A percentile compares a stretch with the other conserved stretches of the same genome.
phyloP scores from a whole-genome alignment of 2,329 filamentous ascomycete genomes.

The Sporothrix dimorphospora region DNA sequence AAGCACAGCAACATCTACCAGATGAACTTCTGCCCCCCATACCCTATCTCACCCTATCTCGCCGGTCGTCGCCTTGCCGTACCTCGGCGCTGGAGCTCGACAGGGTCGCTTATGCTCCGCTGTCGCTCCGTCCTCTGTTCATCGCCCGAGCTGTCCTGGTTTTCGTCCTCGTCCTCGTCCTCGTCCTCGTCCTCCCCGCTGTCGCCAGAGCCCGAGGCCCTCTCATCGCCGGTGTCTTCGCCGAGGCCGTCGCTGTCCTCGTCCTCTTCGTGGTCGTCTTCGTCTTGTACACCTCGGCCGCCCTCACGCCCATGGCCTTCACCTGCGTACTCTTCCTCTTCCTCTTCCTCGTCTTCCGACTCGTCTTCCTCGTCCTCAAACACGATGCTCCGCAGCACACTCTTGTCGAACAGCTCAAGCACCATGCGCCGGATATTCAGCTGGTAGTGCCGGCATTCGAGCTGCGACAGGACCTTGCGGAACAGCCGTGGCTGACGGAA shows the following conservation, averaged over 20 bases:
- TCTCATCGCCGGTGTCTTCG: conserved; percentile 35
- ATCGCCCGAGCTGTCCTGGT: conserved; percentile 50
- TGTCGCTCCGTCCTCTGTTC: conserved; percentile 61
- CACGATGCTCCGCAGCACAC: conserved; percentile 81
- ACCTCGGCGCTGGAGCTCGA: conserved; percentile 37
- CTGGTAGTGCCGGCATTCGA: conserved; percentile 88
- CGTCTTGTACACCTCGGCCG: conserved; percentile 26
- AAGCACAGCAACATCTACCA: too few species aligned
- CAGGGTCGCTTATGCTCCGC: conserved; percentile 52
- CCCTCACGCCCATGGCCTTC: conserved; percentile 30
- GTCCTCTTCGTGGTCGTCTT: conserved; percentile 14
- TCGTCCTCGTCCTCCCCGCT: neutral
- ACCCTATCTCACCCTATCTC: neutral
- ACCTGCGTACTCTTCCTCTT: conserved; percentile 30
- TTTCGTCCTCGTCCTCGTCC: conserved; percentile 49
- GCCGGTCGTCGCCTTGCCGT: conserved; percentile 28
- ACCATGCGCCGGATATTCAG: conserved; percentile 86
- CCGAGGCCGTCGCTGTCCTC: conserved; percentile 22
- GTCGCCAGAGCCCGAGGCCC: neutral
- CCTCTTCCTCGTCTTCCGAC: conserved; percentile 37
- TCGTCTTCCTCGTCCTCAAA: conserved; percentile 72
- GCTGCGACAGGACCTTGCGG: conserved; percentile 77
- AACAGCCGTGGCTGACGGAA: conserved; percentile 81
- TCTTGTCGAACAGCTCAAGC: conserved; percentile 91
- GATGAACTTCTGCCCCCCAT: too few species aligned